Conservation (phyloP, 2,329 filamentous ascomycete genomes). For the Hypoxylon sp. region DNA sequence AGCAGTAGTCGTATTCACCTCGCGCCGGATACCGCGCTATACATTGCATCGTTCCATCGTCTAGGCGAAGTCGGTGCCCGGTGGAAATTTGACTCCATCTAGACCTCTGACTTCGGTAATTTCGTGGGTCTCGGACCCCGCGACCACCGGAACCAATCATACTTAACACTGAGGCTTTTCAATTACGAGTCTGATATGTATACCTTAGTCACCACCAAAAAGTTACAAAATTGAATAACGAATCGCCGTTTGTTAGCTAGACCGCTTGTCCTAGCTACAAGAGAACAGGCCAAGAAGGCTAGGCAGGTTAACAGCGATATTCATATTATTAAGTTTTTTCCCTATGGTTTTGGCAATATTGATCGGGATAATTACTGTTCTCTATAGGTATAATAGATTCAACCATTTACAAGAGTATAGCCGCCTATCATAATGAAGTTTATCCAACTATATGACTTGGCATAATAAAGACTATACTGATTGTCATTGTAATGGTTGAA, state of each 20-base stretch:
- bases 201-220: constrained; percentile 13
- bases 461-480: background rate
- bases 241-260: constrained; percentile 3
- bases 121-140: constrained; percentile 30
- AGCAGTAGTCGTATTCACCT: constrained; percentile 23
- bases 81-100: constrained; percentile 34
- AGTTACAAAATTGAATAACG: constrained; percentile 30
- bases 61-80: constrained; percentile 26
- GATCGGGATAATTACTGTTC: background rate
- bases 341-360: background rate
- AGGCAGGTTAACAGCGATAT: background rate
- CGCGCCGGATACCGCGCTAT: constrained; percentile 28
- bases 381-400: background rate
- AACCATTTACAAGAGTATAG: background rate
- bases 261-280: background rate
- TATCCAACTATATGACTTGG: background rate
- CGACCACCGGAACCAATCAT: constrained; percentile 26
- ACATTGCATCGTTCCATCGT: constrained; percentile 12
- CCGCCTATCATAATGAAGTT: background rate
- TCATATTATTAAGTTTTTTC: background rate
- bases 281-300: background rate
- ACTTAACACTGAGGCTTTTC: constrained; percentile 9
- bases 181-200: constrained; percentile 15
- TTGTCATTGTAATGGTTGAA: background rate
- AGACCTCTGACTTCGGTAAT: constrained; percentile 29